Evolutionary conservation across 805 yeast genomes (phyloP).

Genomic region (Yamadazyma akitaensis): DNA sequence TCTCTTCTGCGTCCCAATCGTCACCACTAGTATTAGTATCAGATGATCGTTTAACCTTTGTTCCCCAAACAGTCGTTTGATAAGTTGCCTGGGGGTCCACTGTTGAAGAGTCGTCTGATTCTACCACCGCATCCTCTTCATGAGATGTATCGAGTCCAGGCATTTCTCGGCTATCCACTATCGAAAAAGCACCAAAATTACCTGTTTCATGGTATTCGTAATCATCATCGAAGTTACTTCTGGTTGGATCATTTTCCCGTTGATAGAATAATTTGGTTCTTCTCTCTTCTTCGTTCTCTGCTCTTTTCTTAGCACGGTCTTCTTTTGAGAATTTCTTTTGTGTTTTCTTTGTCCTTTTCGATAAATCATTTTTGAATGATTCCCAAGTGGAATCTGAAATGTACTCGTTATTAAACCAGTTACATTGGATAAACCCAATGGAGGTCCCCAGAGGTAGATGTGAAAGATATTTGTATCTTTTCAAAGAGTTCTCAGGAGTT

Average conservation of each 20-base stretch:
- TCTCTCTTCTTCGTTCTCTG: constrained; percentile 56
- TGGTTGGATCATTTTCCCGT: constrained; percentile 44
- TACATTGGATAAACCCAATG: constrained; percentile 78
- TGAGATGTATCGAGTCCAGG: constrained; percentile 23
- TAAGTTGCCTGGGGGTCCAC: constrained; percentile 9
- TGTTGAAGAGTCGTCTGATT: background rate
- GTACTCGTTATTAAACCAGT: constrained; percentile 55
- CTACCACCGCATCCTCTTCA: constrained; percentile 8
- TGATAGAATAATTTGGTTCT: constrained; percentile 57
- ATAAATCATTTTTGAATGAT: constrained; percentile 52
- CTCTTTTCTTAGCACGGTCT: constrained; percentile 55
- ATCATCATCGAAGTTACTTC: constrained; percentile 5
- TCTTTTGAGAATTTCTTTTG: constrained; percentile 52
- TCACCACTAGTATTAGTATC: constrained; percentile 26
- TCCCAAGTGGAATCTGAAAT: constrained; percentile 35
- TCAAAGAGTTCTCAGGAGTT: constrained; percentile 54
- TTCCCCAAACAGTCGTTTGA: constrained; percentile 75
- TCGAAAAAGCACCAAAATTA: constrained; percentile 32
- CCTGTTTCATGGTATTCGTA: constrained; percentile 17
- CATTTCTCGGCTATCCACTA: constrained; percentile 36
- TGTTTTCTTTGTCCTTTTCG: constrained; percentile 51
- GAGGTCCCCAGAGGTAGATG: constrained; percentile 86
- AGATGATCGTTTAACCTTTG: constrained; percentile 45
- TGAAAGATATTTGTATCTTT: constrained; percentile 67
- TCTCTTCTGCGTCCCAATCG: constrained; percentile 48